Percentiles rank a stretch among this genome's conserved stretches.
Conservation (phyloP, 1,139 yeast species). For the Yamadazyma jaroonii region DNA sequence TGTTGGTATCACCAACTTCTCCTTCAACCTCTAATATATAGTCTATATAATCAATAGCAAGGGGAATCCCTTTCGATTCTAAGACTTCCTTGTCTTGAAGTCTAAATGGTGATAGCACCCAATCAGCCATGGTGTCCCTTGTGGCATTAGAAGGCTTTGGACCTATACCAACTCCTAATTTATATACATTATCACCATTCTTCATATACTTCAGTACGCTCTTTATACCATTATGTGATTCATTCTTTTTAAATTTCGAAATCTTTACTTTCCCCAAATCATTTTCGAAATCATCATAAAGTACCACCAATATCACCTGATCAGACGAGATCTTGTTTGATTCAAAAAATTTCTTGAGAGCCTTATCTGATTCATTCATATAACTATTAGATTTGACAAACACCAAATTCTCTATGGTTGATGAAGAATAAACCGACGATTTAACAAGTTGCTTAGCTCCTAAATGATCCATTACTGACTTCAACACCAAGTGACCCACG, state of each 20-base stretch:
- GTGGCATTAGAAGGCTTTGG: conserved; percentile 40
- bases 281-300: conserved; percentile 43
- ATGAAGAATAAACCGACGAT: conserved; percentile 23
- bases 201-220: conserved; percentile 17
- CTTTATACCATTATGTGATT: conserved; percentile 42
- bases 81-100: conserved; percentile 18
- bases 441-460: conserved; percentile 24
- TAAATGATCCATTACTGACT: conserved; percentile 23
- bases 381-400: conserved; percentile 38
- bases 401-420: conserved; percentile 18
- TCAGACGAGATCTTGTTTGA: conserved; percentile 18
- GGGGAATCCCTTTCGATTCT: conserved; percentile 16
- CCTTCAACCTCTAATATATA: conserved; percentile 17
- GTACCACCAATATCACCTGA: conserved; percentile 20
- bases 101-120: conserved; percentile 37
- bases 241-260: conserved; percentile 29
- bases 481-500: conserved; percentile 37
- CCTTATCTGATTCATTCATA: conserved; percentile 41
- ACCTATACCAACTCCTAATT: conserved; percentile 44
- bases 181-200: conserved; percentile 17
- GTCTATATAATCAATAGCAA: conserved; percentile 18
- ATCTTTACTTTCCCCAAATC: conserved; percentile 28
- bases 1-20: conserved; percentile 20
- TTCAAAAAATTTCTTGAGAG: conserved; percentile 24
- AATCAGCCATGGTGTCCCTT: conserved; percentile 33